Percentiles rank a stretch among this genome's conserved stretches.
These are phyloP conservation scores for Xylaria sp. DNA, from an alignment of 2,329 filamentous ascomycete genomes.

Conservation along the genomic window DNA sequence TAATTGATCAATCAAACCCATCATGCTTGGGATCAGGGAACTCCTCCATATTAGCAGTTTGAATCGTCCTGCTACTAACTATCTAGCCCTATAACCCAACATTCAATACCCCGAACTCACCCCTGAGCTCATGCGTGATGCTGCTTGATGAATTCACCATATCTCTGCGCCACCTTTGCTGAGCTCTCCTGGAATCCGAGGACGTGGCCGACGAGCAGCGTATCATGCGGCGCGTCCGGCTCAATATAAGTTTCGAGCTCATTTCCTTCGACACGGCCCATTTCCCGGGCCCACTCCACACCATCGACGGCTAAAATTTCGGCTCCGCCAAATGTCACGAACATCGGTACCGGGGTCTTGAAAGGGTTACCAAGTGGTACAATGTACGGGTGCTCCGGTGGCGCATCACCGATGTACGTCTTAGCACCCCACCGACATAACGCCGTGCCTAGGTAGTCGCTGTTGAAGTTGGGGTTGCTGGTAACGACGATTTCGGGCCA, in stretches of 20 bases:
- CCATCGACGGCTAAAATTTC: constrained; percentile 51
- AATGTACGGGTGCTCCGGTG: constrained; percentile 50
- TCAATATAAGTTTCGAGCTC: constrained; percentile 53
- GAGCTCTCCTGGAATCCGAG: constrained; percentile 55
- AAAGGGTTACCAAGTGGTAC: constrained; percentile 41
- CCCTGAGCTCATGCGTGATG: constrained; percentile 23
- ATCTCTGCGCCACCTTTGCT: constrained; percentile 36
- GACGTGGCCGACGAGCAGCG: constrained; percentile 52
- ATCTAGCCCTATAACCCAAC: neutral
- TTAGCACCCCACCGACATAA: constrained; percentile 56
- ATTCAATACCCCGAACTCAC: neutral
- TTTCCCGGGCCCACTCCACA: constrained; percentile 68
- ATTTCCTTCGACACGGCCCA: constrained; percentile 40
- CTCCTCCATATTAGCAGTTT: neutral
- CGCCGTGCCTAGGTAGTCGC: constrained; percentile 53
- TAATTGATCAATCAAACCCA: neutral
- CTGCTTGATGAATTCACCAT: constrained; percentile 41
- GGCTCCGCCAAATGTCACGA: constrained; percentile 38
- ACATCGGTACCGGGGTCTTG: constrained; percentile 38
- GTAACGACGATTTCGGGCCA: constrained; percentile 27
- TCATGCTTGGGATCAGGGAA: neutral
- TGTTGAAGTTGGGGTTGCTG: constrained; percentile 37
- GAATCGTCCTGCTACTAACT: neutral
- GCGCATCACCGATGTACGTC: constrained; percentile 47
- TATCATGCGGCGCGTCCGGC: constrained; percentile 57